These are phyloP conservation scores for Collybiopsis confluens DNA, from an alignment of 768 basidiomycete genomes.

Conservation along the genomic window DNA sequence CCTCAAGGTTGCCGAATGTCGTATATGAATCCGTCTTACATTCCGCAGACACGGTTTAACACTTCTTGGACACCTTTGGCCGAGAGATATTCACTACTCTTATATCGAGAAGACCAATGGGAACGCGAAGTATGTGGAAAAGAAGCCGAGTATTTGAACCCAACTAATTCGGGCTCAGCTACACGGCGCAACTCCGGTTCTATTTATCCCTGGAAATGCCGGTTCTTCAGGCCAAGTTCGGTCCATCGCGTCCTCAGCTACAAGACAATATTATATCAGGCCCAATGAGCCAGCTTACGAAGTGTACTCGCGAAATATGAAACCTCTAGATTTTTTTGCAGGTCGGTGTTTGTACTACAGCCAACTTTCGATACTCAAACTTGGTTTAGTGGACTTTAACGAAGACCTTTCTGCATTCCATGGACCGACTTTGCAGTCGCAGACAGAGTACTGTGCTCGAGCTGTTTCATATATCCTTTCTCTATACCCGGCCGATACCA, in stretches of 20 bases:
- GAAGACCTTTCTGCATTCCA: conserved; percentile 97
- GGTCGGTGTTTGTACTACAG: conserved; percentile 50
- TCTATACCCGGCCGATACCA: conserved; percentile 59
- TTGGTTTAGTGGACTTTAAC: conserved; percentile 79
- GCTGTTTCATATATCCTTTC: conserved; percentile 79
- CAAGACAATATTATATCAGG: conserved; percentile 69
- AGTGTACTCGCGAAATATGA: conserved; percentile 43
- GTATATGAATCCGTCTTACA: conserved; percentile 91
- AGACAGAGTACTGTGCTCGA: conserved; percentile 68
- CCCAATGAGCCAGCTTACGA: conserved; percentile 53
- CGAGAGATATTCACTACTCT: conserved; percentile 74
- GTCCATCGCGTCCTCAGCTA: conserved; percentile 89
- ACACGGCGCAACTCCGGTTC: conserved; percentile 60
- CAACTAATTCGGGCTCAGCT: conserved; percentile 16
- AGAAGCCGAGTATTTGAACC: neutral
- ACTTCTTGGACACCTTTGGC: conserved; percentile 67
- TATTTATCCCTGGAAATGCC: conserved; percentile 97
- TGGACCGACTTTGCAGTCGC: conserved; percentile 79
- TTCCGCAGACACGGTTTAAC: conserved; percentile 66
- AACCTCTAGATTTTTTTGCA: conserved; percentile 81
- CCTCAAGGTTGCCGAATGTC: conserved; percentile 96
- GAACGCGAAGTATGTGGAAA: conserved; percentile 56
- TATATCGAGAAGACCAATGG: conserved; percentile 89
- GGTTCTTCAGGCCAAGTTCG: conserved; percentile 92
- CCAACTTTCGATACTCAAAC: neutral